These are phyloP conservation scores for Phytomonas francai DNA, from an alignment of 208 protist species.

Conservation along the genomic window DNA sequence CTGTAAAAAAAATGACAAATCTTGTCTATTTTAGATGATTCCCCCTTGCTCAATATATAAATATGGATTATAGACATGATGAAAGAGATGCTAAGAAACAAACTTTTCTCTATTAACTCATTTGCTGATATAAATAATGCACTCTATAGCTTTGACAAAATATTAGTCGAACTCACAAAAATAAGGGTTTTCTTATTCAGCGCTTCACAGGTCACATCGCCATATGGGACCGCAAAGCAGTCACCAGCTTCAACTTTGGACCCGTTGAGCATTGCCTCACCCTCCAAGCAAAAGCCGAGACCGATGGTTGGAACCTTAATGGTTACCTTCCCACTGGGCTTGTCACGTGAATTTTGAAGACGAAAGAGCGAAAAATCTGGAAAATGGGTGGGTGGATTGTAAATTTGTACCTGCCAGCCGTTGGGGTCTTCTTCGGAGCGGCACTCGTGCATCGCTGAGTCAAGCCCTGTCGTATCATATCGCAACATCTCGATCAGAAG, in stretches of 20 bases:
- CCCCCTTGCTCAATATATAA: neutral
- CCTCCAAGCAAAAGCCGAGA: constrained; percentile 77
- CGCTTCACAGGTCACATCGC: constrained; percentile 44
- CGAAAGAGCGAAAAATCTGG: constrained; percentile 83
- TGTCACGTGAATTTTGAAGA: constrained; percentile 43
- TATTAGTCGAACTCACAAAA: constrained; percentile 81
- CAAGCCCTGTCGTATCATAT: constrained; percentile 72
- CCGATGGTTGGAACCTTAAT: constrained; percentile 74
- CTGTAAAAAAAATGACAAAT: neutral
- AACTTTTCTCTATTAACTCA: neutral
- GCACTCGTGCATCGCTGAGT: constrained; percentile 36
- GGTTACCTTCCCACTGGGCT: constrained; percentile 19
- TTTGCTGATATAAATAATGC: neutral
- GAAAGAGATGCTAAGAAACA: neutral
- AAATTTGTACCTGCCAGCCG: constrained; percentile 74
- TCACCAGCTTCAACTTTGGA: constrained; percentile 45
- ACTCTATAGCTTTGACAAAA: constrained; percentile 10
- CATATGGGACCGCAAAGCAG: constrained; percentile 77
- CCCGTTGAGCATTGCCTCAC: constrained; percentile 62
- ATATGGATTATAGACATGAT: neutral
- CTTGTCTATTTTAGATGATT: neutral
- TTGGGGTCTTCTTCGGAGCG: constrained; percentile 18
- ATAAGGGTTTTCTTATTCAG: constrained; percentile 42
- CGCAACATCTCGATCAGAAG: constrained; percentile 91
- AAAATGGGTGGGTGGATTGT: constrained; percentile 70